These are phyloP conservation scores for Arthroderma sp. DNA, from an alignment of 2,329 filamentous ascomycete species.

Conservation along the genomic window DNA sequence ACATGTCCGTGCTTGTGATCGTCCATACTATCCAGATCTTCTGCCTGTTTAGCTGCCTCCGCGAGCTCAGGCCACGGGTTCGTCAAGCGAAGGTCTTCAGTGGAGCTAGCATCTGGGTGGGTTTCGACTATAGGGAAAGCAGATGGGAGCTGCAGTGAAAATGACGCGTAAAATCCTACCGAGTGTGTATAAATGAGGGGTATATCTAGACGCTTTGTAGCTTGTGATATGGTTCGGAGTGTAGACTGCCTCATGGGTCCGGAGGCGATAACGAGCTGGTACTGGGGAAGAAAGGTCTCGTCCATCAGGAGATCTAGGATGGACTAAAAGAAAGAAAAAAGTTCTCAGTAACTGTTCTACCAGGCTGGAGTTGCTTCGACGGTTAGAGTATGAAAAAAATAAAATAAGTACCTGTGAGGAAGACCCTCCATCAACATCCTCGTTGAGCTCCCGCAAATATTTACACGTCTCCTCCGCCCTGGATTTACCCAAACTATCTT, in stretches of 20 bases:
- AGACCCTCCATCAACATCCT: conserved; percentile 72
- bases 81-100: conserved; percentile 70
- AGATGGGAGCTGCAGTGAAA: conserved; percentile 64
- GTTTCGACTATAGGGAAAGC: conserved; percentile 90
- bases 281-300: conserved; percentile 33
- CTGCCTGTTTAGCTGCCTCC: conserved; percentile 53
- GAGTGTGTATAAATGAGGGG: conserved; percentile 76
- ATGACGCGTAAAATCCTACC: conserved; percentile 83
- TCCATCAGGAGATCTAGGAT: conserved; percentile 30
- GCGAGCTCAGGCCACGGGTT: conserved; percentile 74
- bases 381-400: neutral
- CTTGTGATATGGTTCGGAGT: conserved; percentile 39
- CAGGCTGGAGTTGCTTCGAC: neutral
- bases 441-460: conserved; percentile 76
- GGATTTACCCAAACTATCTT: conserved; percentile 60
- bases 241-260: conserved; percentile 45
- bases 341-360: conserved; percentile 7
- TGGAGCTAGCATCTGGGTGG: conserved; percentile 77
- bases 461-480: conserved; percentile 68
- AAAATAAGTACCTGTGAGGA: conserved; percentile 41
- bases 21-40: conserved; percentile 55
- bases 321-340: conserved; percentile 16
- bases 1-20: conserved; percentile 83
- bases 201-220: conserved; percentile 47
- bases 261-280: conserved; percentile 50